Conservation (phyloP, 768 basidiomycete species). For the Cystofilobasidium capitatum region DNA sequence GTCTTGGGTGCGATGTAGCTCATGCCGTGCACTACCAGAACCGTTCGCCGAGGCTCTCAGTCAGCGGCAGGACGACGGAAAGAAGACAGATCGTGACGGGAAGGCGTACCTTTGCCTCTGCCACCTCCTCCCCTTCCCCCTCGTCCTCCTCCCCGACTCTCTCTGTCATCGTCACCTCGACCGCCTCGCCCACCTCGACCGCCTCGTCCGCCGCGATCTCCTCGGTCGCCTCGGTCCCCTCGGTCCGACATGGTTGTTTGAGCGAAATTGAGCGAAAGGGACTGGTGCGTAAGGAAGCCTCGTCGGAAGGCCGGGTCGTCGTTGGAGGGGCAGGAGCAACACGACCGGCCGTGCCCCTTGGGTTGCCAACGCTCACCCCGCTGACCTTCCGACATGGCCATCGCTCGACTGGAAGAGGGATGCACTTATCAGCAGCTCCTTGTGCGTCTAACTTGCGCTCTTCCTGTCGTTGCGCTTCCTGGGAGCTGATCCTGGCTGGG, state of each 20-base stretch:
- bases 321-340: background rate
- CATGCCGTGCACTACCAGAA: slow-evolving; percentile 14
- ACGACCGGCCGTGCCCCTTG: background rate
- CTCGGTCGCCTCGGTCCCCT: background rate
- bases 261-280: no score
- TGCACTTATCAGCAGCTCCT: slow-evolving; percentile 13
- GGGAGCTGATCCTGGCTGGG: no score
- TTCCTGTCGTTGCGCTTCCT: no score
- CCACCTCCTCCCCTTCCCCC: background rate
- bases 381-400: background rate
- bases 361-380: background rate
- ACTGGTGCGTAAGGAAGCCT: background rate
- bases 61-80: no score
- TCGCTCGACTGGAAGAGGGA: background rate
- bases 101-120: no score
- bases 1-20: slow-evolving; percentile 12
- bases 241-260: background rate
- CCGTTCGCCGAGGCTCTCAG: no score
- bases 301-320: background rate
- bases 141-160: background rate
- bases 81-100: no score
- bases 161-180: background rate
- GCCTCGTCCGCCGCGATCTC: background rate
- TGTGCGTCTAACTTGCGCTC: background rate
- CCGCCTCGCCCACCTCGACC: background rate